Evolutionary conservation across 2,329 filamentous ascomycete genomes (phyloP).

Genomic region (Trichoderma koningiopsis): DNA sequence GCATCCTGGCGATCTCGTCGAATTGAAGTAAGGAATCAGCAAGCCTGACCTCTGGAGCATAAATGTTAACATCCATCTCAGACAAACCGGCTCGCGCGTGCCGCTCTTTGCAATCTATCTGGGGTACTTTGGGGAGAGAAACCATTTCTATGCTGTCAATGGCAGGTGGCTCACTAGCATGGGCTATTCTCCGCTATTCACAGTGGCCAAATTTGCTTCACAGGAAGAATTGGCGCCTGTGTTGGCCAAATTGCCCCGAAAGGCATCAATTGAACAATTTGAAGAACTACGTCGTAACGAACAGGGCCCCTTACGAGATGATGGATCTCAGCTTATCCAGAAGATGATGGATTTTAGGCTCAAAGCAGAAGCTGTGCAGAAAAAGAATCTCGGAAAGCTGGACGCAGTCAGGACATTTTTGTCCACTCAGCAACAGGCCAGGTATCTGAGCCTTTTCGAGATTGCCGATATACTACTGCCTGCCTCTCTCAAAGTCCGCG

Average conservation of each 20-base stretch:
- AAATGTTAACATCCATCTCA: constrained; percentile 27
- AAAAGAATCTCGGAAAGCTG: constrained; percentile 50
- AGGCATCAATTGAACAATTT: constrained; percentile 36
- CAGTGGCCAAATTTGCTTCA: constrained; percentile 50
- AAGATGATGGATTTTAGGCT: constrained; percentile 52
- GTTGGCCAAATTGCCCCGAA: constrained; percentile 36
- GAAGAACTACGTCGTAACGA: constrained; percentile 38
- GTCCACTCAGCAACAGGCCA: constrained; percentile 41
- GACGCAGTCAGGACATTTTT: constrained; percentile 50
- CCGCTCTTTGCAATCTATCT: constrained; percentile 57
- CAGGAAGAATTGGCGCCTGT: constrained; percentile 46
- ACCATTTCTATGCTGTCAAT: constrained; percentile 57
- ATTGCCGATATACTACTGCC: constrained; percentile 51
- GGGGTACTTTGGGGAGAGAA: constrained; percentile 51
- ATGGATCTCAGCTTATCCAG: constrained; percentile 47
- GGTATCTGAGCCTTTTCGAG: constrained; percentile 54
- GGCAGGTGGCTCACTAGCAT: constrained; percentile 53
- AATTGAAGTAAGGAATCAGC: constrained; percentile 44
- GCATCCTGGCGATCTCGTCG: constrained; percentile 54
- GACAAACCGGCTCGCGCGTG: constrained; percentile 44
- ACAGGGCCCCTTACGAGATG: constrained; percentile 48
- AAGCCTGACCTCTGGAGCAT: not conserved
- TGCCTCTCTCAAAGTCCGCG: constrained; percentile 38
- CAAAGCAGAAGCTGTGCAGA: constrained; percentile 49
- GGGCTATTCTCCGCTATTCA: constrained; percentile 51